Conservation (phyloP, 306 rosid species). For the Sophora flavescens region DNA sequence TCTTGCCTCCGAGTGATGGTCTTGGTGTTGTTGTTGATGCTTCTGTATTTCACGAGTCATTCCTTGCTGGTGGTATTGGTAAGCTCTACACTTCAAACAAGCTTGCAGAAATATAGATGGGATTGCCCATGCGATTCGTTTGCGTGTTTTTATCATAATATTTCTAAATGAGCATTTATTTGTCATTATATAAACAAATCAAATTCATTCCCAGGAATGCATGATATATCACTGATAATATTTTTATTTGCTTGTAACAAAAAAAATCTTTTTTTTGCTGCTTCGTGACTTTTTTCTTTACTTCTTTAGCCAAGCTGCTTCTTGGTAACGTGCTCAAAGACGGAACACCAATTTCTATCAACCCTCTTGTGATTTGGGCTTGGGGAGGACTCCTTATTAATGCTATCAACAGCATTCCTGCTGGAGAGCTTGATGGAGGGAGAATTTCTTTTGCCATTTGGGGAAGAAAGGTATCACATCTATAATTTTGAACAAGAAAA, state of each 20-base stretch:
- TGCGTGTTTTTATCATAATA: conserved; percentile 6
- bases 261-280: not conserved
- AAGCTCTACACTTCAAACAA: conserved; percentile 46
- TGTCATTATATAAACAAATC: not conserved
- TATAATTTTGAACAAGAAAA: conserved; percentile 20
- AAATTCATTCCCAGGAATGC: not conserved
- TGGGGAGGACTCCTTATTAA: conserved; percentile 99
- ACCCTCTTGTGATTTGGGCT: conserved; percentile 97
- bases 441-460: conserved; percentile 87
- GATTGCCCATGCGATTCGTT: conserved; percentile 39
- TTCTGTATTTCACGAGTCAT: conserved; percentile 95
- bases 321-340: conserved; percentile 89
- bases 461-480: conserved; percentile 92
- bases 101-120: conserved; percentile 28
- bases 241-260: not conserved
- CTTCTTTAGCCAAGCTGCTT: conserved; percentile 79
- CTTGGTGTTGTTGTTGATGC: conserved; percentile 82
- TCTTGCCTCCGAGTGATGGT: conserved; percentile 93
- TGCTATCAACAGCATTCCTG: conserved; percentile 97
- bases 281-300: conserved; percentile 38
- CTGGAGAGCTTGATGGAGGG: conserved; percentile 98
- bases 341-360: conserved; percentile 84
- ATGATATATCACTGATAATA: conserved; percentile 7
- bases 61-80: conserved; percentile 96
- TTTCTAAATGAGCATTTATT: not conserved